Conservation (phyloP, 192 early-diverging fungal species). For the Umbelopsis isabellina region DNA sequence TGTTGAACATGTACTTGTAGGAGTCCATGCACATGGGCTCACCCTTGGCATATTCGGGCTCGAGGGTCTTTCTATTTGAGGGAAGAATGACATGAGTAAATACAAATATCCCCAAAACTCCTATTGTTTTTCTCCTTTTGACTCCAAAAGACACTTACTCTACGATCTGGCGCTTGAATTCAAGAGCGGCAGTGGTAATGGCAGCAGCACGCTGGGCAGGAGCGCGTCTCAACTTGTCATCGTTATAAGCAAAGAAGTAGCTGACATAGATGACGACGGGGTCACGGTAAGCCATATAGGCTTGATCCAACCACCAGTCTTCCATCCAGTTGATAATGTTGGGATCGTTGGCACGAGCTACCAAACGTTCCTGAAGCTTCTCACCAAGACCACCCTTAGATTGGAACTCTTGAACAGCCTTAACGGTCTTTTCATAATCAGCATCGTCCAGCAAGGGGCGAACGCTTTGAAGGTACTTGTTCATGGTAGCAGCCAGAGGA, state of each 20-base stretch:
- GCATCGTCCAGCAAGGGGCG: constrained; percentile 70
- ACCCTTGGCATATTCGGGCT: constrained; percentile 81
- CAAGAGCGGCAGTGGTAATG: constrained; percentile 86
- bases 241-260: constrained; percentile 95
- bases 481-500: constrained; percentile 76
- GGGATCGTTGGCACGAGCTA: constrained; percentile 72
- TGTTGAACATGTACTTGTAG: constrained; percentile 98
- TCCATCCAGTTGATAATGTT: constrained; percentile 88
- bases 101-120: too few species aligned
- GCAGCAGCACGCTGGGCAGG: constrained; percentile 87
- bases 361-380: constrained; percentile 83
- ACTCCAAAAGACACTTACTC: constrained; percentile 48
- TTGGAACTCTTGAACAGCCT: constrained; percentile 76
- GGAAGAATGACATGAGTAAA: background rate
- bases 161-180: constrained; percentile 82
- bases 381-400: constrained; percentile 80
- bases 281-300: constrained; percentile 95
- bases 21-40: constrained; percentile 86
- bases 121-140: background rate
- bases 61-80: constrained; percentile 60
- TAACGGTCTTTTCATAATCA: constrained; percentile 71
- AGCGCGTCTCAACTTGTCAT: constrained; percentile 79
- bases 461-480: constrained; percentile 81
- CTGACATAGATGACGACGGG: constrained; percentile 95
- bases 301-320: constrained; percentile 98